Conservation (phyloP, 1,139 yeast genomes). For the Torulaspora pretoriensis region DNA sequence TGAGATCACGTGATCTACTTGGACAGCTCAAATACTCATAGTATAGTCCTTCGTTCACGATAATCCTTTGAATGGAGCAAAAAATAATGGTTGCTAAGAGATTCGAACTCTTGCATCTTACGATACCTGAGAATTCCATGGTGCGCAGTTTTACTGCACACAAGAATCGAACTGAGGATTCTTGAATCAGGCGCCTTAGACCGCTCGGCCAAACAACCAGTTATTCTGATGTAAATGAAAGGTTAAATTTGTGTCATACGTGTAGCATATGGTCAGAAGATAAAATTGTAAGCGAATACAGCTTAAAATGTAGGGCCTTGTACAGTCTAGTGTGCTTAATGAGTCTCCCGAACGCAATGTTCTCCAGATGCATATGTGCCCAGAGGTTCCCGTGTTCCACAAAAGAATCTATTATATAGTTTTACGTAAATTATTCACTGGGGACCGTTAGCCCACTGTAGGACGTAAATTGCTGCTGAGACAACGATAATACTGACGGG, state of each 20-base stretch:
- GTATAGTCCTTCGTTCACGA: too few relatives aligned
- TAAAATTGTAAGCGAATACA: too few relatives aligned
- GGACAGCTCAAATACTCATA: too few relatives aligned
- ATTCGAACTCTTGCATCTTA: constrained; percentile 22
- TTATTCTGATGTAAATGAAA: background rate
- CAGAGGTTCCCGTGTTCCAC: too few relatives aligned
- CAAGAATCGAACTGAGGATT: constrained; percentile 16
- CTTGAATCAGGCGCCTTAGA: constrained; percentile 23
- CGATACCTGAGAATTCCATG: constrained; percentile 18
- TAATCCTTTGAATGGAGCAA: background rate
- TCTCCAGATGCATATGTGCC: too few relatives aligned
- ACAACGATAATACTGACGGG: constrained; percentile 71
- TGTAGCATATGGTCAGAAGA: too few relatives aligned
- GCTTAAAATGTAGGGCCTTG: too few relatives aligned
- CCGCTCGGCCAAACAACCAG: constrained; percentile 22
- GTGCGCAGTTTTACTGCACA: constrained; percentile 10
- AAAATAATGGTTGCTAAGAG: constrained; percentile 18
- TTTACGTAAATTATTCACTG: background rate
- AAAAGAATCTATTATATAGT: too few relatives aligned
- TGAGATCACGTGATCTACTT: background rate
- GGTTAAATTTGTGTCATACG: background rate
- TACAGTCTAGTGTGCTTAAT: too few relatives aligned
- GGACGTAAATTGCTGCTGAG: constrained; percentile 50
- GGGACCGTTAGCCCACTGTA: constrained; percentile 36
- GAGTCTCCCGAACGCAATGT: too few relatives aligned